phyloP scores from a whole-genome alignment of 805 yeast species.

The Allodekkera sacchari region DNA sequence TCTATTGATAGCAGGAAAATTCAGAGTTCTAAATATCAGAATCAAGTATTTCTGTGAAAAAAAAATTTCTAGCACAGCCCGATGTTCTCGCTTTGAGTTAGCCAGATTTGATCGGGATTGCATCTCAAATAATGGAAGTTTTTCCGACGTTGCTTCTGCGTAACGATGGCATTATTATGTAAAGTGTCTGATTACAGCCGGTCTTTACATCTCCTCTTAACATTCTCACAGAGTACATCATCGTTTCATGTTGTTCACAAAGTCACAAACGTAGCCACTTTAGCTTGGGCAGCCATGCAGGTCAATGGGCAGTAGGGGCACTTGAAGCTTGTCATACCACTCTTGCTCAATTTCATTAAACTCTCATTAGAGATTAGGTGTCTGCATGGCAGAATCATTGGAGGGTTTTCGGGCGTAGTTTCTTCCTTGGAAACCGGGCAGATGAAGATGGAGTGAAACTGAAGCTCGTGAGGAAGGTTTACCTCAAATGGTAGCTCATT shows the following conservation, averaged over 20 bases:
- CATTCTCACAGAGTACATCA: no score
- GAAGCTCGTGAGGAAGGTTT: conserved; percentile 7
- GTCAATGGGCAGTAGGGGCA: conserved; percentile 66
- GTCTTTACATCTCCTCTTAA: not conserved
- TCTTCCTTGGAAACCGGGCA: conserved; percentile 65
- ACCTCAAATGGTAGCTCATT: conserved; percentile 35
- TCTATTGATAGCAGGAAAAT: no score
- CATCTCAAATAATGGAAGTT: no score
- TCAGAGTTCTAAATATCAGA: no score
- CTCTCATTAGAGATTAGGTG: conserved; percentile 55
- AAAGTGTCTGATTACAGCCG: no score
- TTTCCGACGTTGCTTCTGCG: no score
- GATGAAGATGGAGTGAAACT: conserved; percentile 39
- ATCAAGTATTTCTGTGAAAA: no score
- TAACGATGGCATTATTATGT: no score
- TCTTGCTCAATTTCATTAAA: conserved; percentile 35
- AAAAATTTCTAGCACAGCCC: no score
- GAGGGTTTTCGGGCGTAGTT: conserved; percentile 49
- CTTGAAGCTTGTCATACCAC: conserved; percentile 38
- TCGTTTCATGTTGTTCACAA: conserved; percentile 14
- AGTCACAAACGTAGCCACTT: conserved; percentile 35
- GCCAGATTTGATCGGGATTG: no score
- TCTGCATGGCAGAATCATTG: conserved; percentile 28
- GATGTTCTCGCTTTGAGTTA: no score
- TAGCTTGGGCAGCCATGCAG: conserved; percentile 32